Evolutionary conservation across 2,329 filamentous ascomycete species (phyloP), one percentile per base, ranked within the genome.

Genomic region (Allantophomopsis lycopodina): DNA sequence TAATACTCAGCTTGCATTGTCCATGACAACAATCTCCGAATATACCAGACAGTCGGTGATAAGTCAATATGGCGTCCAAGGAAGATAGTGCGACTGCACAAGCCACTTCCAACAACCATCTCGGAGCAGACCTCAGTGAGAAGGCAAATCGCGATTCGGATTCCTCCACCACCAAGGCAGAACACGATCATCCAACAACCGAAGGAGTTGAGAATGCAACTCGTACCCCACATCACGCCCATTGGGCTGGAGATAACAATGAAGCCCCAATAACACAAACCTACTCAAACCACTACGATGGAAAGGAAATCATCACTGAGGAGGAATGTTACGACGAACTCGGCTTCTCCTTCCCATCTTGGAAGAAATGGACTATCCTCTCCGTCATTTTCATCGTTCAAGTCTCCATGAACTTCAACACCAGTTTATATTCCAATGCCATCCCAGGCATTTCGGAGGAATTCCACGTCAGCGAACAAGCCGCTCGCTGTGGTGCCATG

Each of bases 341-440:
- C 0, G 79, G 77, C 38, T 83, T 68, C 53, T 62, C 64, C 7
- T 84, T 73, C 46, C 61, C 76, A 0, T 55, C 47, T 11, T 68
- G 60, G 61, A 79, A 75, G 60, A 85, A 85, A 60, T 85, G 80
- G 79, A 73, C 65, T 51, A 81, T 84, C 49, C 69, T 84, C 41
- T 69, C 68, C n/a, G 68, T 83, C 54, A 81, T 84, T 55, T 83
- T 83, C 62, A 62, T 78, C 48, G 78, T 84, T 4, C 80, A 84
- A 54, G 72, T 76, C 2, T 83, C 79, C 3, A 84, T 84, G 79
- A 84, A 84, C 63, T 82, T 84, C 65, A 84, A 84, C 61, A 82
- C 79, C 3, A 79, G 74, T 38, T 65, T 84, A 6, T 84, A 83
- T 60, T 82, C 78, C 16, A 83, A 83, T 48, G 80, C 73, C 36